A percentile compares a stretch with the other conserved stretches of the same genome.
These are phyloP conservation scores for Diplodia sapinea DNA, from an alignment of 2,329 filamentous ascomycete genomes.

Conservation along the genomic window DNA sequence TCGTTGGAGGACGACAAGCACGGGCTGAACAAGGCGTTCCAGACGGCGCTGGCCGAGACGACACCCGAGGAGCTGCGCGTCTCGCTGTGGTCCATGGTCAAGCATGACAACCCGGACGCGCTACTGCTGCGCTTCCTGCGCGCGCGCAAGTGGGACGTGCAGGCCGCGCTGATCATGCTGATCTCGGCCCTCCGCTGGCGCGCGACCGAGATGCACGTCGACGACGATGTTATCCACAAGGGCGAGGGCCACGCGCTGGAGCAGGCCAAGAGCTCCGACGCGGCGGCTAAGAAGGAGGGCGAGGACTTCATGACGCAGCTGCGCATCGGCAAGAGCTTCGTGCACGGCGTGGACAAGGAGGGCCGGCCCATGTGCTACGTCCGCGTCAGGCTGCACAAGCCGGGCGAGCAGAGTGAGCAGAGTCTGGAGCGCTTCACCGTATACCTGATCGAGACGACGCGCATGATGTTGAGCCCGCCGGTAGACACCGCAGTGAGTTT, in stretches of 20 bases:
- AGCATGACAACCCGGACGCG: conserved; percentile 92
- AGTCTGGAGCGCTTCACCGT: conserved; percentile 89
- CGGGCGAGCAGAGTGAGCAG: conserved; percentile 80
- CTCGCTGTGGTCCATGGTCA: conserved; percentile 92
- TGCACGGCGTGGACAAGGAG: conserved; percentile 84
- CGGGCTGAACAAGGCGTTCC: conserved; percentile 84
- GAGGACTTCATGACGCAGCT: conserved; percentile 83
- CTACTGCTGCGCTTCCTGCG: conserved; percentile 62
- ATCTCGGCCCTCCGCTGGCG: conserved; percentile 95
- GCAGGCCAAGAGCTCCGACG: conserved; percentile 64
- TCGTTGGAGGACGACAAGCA: conserved; percentile 78
- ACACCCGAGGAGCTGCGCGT: conserved; percentile 78
- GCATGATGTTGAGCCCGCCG: conserved; percentile 77
- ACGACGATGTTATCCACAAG: conserved; percentile 73
- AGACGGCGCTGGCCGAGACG: conserved; percentile 77
- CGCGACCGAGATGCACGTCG: conserved; percentile 79
- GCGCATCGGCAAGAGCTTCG: conserved; percentile 88
- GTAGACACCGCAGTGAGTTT: conserved; percentile 86
- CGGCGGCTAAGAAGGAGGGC: conserved; percentile 68
- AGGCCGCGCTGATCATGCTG: conserved; percentile 92
- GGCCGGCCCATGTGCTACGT: conserved; percentile 88
- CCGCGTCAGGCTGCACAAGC: conserved; percentile 78
- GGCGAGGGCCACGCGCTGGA: conserved; percentile 62
- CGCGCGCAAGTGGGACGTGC: conserved; percentile 76
- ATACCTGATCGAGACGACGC: conserved; percentile 91